Evolutionary conservation across 768 basidiomycete genomes (phyloP), one percentile per base, ranked within the genome.

Genomic region (Lentinula aciculospora): DNA sequence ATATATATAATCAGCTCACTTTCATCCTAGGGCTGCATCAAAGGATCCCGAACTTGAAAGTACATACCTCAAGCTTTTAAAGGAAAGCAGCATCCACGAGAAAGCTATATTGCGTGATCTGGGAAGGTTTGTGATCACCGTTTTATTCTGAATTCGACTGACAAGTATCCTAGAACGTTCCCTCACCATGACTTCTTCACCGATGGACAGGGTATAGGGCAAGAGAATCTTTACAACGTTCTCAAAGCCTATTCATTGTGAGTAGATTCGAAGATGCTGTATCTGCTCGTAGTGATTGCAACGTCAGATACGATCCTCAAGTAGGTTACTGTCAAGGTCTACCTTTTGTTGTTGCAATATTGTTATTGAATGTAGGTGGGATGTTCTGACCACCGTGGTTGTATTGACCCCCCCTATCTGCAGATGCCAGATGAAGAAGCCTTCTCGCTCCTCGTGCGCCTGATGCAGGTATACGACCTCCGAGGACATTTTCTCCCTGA

Each of bases 351-450:
- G 97, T 94, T 3, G 97, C 97, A 0, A 89, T 96, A 40, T 73
- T 99, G 23, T 73, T 99, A 25, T 76, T 99, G 46, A 96, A 98
- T 67, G 96, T 95, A 74, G 65, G 82, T 65, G 44, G 57, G 19
- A 10, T 34, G 27, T 29, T 34, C 27, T 12, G 46, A 50, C 10
- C 36, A 19, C 25, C 4, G 27, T 28, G 4, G 7, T 7, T 23
- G 27, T 31, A 31, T 46, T 54, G 25, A 53, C 39, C 21, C 53
- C 67, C 49, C 21, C 49, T 54, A 36, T 57, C 19, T 23, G 27
- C 60, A 98, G 96, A 99, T 99, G 97, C 97, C 97, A 23, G 97
- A 98, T 61, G 97, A 99, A 74, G 96, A 98, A 72, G 96, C 96
- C 0, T 99, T 99, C 71, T 96, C 90, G 62, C 82, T 98, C 10